Evolutionary conservation across 345 rosid species (phyloP), one percentile per base, ranked within the genome.

Genomic region (Stellera chamaejasme): DNA sequence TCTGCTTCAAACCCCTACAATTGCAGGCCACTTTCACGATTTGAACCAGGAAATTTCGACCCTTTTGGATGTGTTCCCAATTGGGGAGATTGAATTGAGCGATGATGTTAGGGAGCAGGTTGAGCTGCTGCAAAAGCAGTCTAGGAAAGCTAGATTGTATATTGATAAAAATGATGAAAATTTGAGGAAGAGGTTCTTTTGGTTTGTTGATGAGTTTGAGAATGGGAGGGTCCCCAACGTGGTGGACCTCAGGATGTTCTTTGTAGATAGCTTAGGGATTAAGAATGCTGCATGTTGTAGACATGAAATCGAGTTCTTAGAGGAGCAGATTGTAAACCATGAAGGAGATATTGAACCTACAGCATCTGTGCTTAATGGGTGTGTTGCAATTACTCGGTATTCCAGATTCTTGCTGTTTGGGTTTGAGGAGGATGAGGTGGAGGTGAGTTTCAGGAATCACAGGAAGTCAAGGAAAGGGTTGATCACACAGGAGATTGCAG

Each of bases 1-100:
- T 0, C 60, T 94, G 83, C 78, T 90, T 43, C 96, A 94, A 64
- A 87, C 79, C 52, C 87, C 79, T 23, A 69, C 87, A 2, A 80
- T 94, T 69, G 83, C 96, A 12, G 95, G 95, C 11, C 92, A 94
- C 76, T 94, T 90, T 69, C 96, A 94, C 67, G 97, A 90, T 67
- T 68, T 90, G 79, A 81, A 90, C 67, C 92, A 83, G 66, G 99
- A 94, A 54, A 80, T 87, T 25, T 73, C 75, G 11, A 94, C 97
- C 61, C 96, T 90, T 47, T 69, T 94, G 68, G 99, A 94, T 73
- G 97, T 90, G 28, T 77, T 94, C 57, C 96, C 96, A 0, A 58
- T 82, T 11, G 50, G 70, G 32, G 81, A 85, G 60, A 62, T 85
- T 25, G 50, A 45, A 14, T 70, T 94, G 68, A 76, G 83, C 61